phyloP scores from a whole-genome alignment of 257 asterid species.

The Linderniella brevidens region DNA sequence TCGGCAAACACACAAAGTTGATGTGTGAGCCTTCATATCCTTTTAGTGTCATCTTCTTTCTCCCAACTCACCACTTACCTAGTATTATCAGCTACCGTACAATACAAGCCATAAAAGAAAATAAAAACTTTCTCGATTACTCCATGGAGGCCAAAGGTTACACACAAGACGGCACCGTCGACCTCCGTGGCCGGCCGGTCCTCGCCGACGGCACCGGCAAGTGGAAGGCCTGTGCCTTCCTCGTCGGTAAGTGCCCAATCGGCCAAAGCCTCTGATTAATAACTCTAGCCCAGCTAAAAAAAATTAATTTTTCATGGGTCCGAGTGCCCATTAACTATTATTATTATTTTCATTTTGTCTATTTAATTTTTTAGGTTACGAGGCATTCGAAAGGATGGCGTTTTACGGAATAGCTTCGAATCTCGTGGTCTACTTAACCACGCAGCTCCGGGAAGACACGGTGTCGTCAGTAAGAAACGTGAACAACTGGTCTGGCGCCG shows the following conservation, averaged over 20 bases:
- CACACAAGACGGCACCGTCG: conserved; percentile 77
- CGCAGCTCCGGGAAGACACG: conserved; percentile 70
- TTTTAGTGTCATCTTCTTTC: no score
- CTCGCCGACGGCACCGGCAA: conserved; percentile 56
- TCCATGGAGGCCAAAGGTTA: conserved; percentile 45
- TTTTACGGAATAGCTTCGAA: conserved; percentile 89
- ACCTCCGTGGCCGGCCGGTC: conserved; percentile 57
- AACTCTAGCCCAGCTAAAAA: background rate
- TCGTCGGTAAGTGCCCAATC: conserved; percentile 59
- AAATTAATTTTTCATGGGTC: no score
- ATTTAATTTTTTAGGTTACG: conserved; percentile 29
- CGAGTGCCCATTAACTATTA: background rate
- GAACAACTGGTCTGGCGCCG: conserved; percentile 81
- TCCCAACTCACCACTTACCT: no score
- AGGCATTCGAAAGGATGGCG: conserved; percentile 89
- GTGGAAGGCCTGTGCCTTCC: conserved; percentile 86
- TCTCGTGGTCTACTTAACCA: conserved; percentile 69
- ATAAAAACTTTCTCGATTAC: no score
- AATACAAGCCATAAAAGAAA: no score
- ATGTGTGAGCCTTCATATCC: no score
- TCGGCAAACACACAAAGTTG: no score
- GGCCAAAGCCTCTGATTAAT: background rate
- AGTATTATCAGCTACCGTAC: no score
- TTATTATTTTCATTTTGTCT: background rate
- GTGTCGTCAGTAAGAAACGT: conserved; percentile 69